Conservation (phyloP, 805 yeast species). For the Saccharomyces paradoxus region DNA sequence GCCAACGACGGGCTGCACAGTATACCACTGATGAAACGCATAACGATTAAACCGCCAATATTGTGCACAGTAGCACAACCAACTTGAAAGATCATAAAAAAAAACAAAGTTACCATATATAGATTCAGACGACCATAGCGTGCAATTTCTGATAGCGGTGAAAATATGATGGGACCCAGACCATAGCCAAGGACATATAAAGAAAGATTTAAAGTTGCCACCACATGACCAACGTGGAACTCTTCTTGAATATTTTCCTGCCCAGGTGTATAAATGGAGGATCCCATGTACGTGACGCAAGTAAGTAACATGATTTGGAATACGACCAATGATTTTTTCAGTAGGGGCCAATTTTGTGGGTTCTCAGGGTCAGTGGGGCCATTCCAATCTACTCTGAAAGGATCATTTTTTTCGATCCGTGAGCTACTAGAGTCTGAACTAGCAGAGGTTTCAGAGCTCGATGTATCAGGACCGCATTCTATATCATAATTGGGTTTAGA, state of each 20-base stretch:
- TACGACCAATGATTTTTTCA: conserved; percentile 34
- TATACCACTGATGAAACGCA: conserved; percentile 47
- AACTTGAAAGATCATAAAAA: conserved; percentile 46
- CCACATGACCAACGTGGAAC: conserved; percentile 37
- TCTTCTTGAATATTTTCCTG: conserved; percentile 37
- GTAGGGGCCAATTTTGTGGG: conserved; percentile 49
- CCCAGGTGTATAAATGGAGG: conserved; percentile 50
- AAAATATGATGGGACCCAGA: conserved; percentile 49
- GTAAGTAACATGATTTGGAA: conserved; percentile 39
- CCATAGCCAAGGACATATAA: conserved; percentile 55
- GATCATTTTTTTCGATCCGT: conserved; percentile 21
- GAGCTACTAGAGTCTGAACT: not conserved
- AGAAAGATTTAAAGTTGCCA: conserved; percentile 45
- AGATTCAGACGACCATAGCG: conserved; percentile 45
- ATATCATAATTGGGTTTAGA: not conserved
- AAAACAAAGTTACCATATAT: conserved; percentile 38
- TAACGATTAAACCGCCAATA: conserved; percentile 42
- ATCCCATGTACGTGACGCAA: conserved; percentile 46
- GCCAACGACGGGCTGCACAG: conserved; percentile 50
- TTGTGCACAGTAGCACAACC: conserved; percentile 46
- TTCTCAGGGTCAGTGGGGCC: conserved; percentile 42
- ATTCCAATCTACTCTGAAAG: conserved; percentile 21
- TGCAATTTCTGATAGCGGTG: conserved; percentile 53
- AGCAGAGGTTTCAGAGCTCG: not conserved
- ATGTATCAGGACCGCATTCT: not conserved